Evolutionary conservation across 805 yeast genomes (phyloP).

Genomic region (Candida saitoana): DNA sequence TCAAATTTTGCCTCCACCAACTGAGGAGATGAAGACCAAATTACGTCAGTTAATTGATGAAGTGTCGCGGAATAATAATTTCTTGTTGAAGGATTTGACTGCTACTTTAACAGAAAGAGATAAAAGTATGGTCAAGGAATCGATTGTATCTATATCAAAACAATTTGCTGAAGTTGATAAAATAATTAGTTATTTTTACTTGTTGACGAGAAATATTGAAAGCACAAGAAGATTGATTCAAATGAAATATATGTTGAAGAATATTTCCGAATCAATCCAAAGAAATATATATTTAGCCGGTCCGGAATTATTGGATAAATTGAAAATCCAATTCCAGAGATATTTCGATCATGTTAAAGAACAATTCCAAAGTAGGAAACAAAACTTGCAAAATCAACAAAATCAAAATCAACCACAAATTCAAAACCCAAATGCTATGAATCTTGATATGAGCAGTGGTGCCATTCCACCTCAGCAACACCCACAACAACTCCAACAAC

Average conservation of each 20-base stretch:
- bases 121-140: conserved; percentile 54
- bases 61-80: conserved; percentile 57
- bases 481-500: conserved; percentile 19
- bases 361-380: conserved; percentile 41
- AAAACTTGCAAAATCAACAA: conserved; percentile 33
- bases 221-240: conserved; percentile 76
- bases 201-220: conserved; percentile 67
- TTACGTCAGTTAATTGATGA: conserved; percentile 65
- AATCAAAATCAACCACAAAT: conserved; percentile 18
- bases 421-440: not conserved
- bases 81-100: conserved; percentile 64
- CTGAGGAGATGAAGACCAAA: conserved; percentile 60
- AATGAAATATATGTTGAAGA: conserved; percentile 73
- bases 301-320: conserved; percentile 66
- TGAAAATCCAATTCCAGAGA: conserved; percentile 67
- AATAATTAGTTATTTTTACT: conserved; percentile 71
- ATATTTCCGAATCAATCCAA: conserved; percentile 66
- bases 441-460: not conserved
- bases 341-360: conserved; percentile 74
- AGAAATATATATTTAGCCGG: conserved; percentile 64
- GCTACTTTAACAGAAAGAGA: conserved; percentile 58
- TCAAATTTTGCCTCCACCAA: conserved; percentile 31
- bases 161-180: conserved; percentile 68
- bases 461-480: conserved; percentile 7
- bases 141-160: conserved; percentile 52